Conservation (phyloP, 768 basidiomycete species). For the Phylloporus arenicola region DNA sequence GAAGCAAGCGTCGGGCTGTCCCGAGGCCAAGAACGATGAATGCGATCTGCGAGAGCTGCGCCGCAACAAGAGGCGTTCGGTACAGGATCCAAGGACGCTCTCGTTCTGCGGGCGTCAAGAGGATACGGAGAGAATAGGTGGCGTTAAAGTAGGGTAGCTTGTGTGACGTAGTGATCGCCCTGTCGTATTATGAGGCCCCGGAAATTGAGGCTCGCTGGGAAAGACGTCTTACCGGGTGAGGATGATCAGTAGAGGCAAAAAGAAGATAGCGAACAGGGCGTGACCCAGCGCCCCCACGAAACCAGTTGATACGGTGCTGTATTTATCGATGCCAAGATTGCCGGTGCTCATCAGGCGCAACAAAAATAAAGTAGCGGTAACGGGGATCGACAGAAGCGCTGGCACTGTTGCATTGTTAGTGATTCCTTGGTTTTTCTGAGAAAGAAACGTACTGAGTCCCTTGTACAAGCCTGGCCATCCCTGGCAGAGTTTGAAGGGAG, state of each 20-base stretch:
- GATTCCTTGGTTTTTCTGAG: slow-evolving; percentile 30
- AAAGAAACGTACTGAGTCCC: slow-evolving; percentile 46
- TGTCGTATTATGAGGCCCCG: slow-evolving; percentile 23
- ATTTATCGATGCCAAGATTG: slow-evolving; percentile 42
- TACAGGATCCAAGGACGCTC: slow-evolving; percentile 71
- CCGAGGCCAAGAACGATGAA: slow-evolving; percentile 37
- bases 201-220: not conserved
- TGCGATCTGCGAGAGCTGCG: slow-evolving; percentile 34
- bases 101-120: slow-evolving; percentile 73
- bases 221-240: slow-evolving; percentile 14
- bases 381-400: slow-evolving; percentile 37
- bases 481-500: slow-evolving; percentile 25
- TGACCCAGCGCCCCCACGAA: not conserved
- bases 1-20: slow-evolving; percentile 39
- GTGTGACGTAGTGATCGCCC: slow-evolving; percentile 74
- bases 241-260: slow-evolving; percentile 36
- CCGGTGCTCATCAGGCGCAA: slow-evolving; percentile 49
- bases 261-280: not conserved
- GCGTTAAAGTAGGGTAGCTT: slow-evolving; percentile 55
- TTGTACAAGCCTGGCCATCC: slow-evolving; percentile 71
- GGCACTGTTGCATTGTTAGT: slow-evolving; percentile 41
- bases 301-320: slow-evolving; percentile 56
- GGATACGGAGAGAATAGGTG: slow-evolving; percentile 50
- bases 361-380: slow-evolving; percentile 28
- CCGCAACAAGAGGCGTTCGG: slow-evolving; percentile 52